Base-by-base conservation (phyloP, 2,329 filamentous ascomycete genomes). In the Pyrenochaeta sp. region DNA sequence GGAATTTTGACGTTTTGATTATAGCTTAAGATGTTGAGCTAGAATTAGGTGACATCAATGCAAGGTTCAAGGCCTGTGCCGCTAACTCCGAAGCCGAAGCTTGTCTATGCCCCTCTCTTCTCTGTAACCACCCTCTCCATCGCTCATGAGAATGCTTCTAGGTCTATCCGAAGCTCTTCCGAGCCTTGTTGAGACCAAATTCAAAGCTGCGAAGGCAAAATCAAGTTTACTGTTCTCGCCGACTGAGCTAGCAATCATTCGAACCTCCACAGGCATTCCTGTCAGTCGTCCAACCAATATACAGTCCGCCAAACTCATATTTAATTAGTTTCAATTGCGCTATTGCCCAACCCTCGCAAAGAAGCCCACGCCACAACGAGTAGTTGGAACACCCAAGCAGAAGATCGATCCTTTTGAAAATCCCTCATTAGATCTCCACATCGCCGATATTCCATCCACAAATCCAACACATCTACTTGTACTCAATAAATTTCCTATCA, bases 401-500 rank as follows among this genome's bases (percentile, higher is more conserved):
- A 74, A 70, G 44, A 51, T 67, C 39, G 84, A 91, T 69, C 87
- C 88, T 3, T 92, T 92, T 71, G 85, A 83, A 30, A 79, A 85
- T 54, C 88, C 88, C 0, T 73, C 81, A 0, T 65, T 78, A 2
- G 77, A 81, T 4, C 77, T 84, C 9, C 81, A 89, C 50, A 77
- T 88, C 32, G 74, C 87, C 37, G 72, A 82, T 14, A 66, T 90
- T 7, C 78, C 75, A 1, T 54, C 55, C 2, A 45, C 48, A 5
- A 56, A 69, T 20, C 77, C 84, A 0, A 72, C 77, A 7, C 88
- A 92, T 72, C 81, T 82, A 53, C 80, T 91, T 36, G 85, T 92
- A 1, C 78, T 92, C 35, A 92, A 92, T 79, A 92, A 91, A 73
- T 92, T 89, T 64, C 88, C 89, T 43, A 76, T 92, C 43, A 87